These are phyloP conservation scores for Trichophyton benhamiae DNA, from an alignment of 2,329 filamentous ascomycete genomes.

Conservation along the genomic window DNA sequence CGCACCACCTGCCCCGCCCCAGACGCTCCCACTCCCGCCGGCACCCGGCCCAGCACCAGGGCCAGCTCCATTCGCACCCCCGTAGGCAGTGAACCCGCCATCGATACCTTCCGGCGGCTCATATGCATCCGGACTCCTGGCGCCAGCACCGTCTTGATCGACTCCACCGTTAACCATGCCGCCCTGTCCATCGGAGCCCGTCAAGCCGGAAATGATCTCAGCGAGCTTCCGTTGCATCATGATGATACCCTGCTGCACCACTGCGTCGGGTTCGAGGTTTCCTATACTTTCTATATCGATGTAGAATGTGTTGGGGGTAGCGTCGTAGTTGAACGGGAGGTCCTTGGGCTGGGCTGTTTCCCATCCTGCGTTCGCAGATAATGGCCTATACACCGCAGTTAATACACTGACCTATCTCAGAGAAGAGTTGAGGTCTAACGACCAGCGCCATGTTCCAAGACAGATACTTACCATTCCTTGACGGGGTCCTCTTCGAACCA, in stretches of 20 bases:
- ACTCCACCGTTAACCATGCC: constrained; percentile 33
- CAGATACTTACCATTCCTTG: constrained; percentile 59
- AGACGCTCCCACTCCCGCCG: constrained; percentile 44
- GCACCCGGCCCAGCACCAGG: constrained; percentile 6
- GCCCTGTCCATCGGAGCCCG: constrained; percentile 40
- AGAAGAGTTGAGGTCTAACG: too few relatives aligned
- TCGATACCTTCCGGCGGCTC: constrained; percentile 35
- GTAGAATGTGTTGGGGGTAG: constrained; percentile 74
- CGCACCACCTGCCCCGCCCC: constrained; percentile 46
- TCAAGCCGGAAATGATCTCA: constrained; percentile 55
- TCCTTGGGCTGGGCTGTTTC: constrained; percentile 64
- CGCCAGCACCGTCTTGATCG: constrained; percentile 30
- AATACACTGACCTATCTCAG: neutral
- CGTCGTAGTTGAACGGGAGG: constrained; percentile 83
- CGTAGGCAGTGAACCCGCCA: constrained; percentile 30
- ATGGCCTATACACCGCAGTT: constrained; percentile 20
- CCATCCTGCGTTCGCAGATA: constrained; percentile 49
- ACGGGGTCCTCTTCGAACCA: constrained; percentile 84
- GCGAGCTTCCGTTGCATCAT: constrained; percentile 86
- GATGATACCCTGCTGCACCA: constrained; percentile 78
- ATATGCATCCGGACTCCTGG: constrained; percentile 37
- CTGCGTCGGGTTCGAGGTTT: constrained; percentile 75
- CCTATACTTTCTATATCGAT: constrained; percentile 85
- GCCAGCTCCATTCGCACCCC: constrained; percentile 14
- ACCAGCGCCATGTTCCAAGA: too few relatives aligned